phyloP scores from a whole-genome alignment of 2,329 filamentous ascomycete species.

The Mycogone perniciosa region DNA sequence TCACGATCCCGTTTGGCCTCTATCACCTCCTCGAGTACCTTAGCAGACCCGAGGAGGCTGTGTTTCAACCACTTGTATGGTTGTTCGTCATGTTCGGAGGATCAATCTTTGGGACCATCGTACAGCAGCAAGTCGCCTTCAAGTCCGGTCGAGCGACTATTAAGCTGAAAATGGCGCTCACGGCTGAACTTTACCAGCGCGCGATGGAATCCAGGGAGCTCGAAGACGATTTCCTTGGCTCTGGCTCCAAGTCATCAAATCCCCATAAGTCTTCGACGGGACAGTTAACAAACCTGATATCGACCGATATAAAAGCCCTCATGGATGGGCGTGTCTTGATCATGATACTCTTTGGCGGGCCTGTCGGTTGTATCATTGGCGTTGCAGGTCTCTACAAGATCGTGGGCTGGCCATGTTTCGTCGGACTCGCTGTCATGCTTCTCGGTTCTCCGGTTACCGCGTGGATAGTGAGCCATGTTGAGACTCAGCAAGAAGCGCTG shows the following conservation, averaged over 20 bases:
- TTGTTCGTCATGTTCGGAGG: not conserved
- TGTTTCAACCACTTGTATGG: too few species aligned
- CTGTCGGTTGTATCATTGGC: slow-evolving; percentile 33
- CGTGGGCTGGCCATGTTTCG: slow-evolving; percentile 41
- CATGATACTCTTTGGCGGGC: slow-evolving; percentile 31
- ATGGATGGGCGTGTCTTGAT: slow-evolving; percentile 38
- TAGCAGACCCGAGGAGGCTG: too few species aligned
- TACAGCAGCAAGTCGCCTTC: slow-evolving; percentile 44
- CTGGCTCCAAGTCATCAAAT: slow-evolving; percentile 3
- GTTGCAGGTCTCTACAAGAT: slow-evolving; percentile 40
- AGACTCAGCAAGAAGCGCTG: slow-evolving; percentile 37
- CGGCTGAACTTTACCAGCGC: slow-evolving; percentile 44
- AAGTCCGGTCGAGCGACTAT: slow-evolving; percentile 35
- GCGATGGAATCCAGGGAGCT: slow-evolving; percentile 42
- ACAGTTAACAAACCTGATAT: slow-evolving; percentile 43
- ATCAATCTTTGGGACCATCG: not conserved
- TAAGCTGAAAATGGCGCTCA: slow-evolving; percentile 37
- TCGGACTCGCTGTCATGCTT: slow-evolving; percentile 37
- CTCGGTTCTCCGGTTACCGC: slow-evolving; percentile 36
- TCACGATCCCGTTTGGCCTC: too few species aligned
- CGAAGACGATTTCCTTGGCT: slow-evolving; percentile 31
- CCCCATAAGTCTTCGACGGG: slow-evolving; percentile 32
- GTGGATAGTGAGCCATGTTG: slow-evolving; percentile 37
- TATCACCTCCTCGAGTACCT: too few species aligned
- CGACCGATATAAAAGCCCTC: slow-evolving; percentile 43